phyloP scores from a whole-genome alignment of 352 stramenopile genomes.

The Pythium plurisporium region DNA sequence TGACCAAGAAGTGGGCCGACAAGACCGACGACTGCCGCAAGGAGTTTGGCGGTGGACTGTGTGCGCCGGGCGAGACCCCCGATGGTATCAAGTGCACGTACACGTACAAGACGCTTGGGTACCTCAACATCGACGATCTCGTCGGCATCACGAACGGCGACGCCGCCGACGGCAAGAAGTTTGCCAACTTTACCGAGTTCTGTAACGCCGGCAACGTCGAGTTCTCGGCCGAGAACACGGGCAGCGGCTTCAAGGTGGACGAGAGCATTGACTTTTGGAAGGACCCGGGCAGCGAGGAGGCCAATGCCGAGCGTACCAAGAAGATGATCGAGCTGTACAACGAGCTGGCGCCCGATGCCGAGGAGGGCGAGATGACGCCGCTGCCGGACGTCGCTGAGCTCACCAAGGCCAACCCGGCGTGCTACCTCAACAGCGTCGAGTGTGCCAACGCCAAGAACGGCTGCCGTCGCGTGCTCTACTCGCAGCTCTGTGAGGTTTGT shows the following conservation, averaged over 20 bases:
- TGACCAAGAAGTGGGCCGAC: conserved; percentile 41
- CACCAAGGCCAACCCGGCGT: conserved; percentile 26
- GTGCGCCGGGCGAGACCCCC: conserved; percentile 41
- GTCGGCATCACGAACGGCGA: conserved; percentile 68
- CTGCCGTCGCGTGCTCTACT: conserved; percentile 29
- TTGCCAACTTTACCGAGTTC: conserved; percentile 69
- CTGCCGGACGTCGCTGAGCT: conserved; percentile 16
- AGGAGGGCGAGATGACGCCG: conserved; percentile 6
- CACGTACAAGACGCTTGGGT: conserved; percentile 75
- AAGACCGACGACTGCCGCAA: conserved; percentile 37
- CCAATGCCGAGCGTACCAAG: conserved; percentile 22
- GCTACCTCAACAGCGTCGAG: conserved; percentile 36
- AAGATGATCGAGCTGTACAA: conserved; percentile 37
- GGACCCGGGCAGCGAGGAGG: conserved; percentile 27
- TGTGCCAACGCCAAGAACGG: conserved; percentile 15
- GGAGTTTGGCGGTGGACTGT: conserved; percentile 56
- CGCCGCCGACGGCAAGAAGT: conserved; percentile 40
- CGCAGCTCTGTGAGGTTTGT: conserved; percentile 35
- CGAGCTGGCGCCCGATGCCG: conserved; percentile 21
- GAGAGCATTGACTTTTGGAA: conserved; percentile 39
- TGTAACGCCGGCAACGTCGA: conserved; percentile 66
- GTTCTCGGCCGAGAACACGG: conserved; percentile 37
- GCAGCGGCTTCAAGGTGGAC: conserved; percentile 27
- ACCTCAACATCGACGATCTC: conserved; percentile 72
- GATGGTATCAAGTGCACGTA: conserved; percentile 80